phyloP scores from a whole-genome alignment of 2,329 filamentous ascomycete species.

The Fusarium brevicatenulatum region DNA sequence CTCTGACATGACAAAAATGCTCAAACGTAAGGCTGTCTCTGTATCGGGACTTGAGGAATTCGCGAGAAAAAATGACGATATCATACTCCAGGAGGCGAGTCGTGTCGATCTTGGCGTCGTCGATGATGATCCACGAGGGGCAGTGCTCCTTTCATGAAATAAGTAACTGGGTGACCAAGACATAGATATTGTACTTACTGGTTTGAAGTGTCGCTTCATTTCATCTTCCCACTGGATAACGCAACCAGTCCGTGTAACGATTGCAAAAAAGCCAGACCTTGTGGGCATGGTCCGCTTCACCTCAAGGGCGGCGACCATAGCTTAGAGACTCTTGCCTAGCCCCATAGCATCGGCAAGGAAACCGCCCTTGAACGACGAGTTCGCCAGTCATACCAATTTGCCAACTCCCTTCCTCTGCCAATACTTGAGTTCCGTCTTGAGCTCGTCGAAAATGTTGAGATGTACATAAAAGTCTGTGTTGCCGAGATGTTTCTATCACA shows the following conservation, averaged over 20 bases:
- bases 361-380: background rate
- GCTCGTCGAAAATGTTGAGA: background rate
- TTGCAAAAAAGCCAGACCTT: background rate
- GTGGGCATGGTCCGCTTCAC: background rate
- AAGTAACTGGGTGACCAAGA: background rate
- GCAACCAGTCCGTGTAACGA: background rate
- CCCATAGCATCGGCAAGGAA: background rate
- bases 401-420: background rate
- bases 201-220: background rate
- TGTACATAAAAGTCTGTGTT: background rate
- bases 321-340: background rate
- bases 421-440: background rate
- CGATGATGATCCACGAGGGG: background rate
- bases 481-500: background rate
- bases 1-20: background rate
- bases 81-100: background rate
- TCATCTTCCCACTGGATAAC: background rate
- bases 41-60: background rate
- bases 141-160: background rate
- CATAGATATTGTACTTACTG: background rate
- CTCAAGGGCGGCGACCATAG: background rate
- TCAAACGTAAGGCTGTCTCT: background rate
- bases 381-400: background rate
- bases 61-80: background rate
- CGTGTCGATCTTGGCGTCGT: background rate